Evolutionary conservation across 2,329 filamentous ascomycete genomes (phyloP), one percentile per base, ranked within the genome.

Genomic region (Nemania sp.): DNA sequence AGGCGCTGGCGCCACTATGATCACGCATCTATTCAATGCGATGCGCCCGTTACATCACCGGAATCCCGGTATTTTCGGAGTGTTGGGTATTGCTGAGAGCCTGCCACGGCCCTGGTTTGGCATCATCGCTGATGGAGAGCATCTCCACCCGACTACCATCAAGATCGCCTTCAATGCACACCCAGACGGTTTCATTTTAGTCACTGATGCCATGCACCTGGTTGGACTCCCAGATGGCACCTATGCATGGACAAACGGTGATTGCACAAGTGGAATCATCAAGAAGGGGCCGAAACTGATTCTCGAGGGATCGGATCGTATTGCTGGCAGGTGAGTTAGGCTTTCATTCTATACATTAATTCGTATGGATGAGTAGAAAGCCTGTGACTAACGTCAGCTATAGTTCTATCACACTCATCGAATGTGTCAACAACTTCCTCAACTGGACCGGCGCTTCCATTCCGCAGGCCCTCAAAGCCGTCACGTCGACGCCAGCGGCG

Each of bases 21-120:
- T 96, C 61, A 96, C 91, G 0, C 91, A 96, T 67, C 79, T 96
- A 1, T 96, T 96, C 82, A 96, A 96, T 70, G 91, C 91, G 22
- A 96, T 96, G 91, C 82, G 86, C 1, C 91, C 91, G 12, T 83
- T 96, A 45, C 90, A 94, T 70, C 91, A 97, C 77, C 88, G 92
- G 53, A 91, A 96, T 71, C 91, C 92, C 0, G 91, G 91, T 31
- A 85, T 96, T 63, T 96, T 96, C 68, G 92, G 92, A 23, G 83
- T 95, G 0, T 76, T 97, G 12, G 91, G 91, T 55, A 81, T 82
- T 57, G 80, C 80, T 7, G 81, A 86, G 64, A 77, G 72, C 56
- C 66, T 75, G 49, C 70, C 73, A 11, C 79, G 86, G 46, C 91
- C 91, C 0, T 96, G 82, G 71, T 97, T 93, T 70, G 92, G 92